Evolutionary conservation across 352 stramenopile species (phyloP).

Genomic region (Plasmopara muralis): DNA sequence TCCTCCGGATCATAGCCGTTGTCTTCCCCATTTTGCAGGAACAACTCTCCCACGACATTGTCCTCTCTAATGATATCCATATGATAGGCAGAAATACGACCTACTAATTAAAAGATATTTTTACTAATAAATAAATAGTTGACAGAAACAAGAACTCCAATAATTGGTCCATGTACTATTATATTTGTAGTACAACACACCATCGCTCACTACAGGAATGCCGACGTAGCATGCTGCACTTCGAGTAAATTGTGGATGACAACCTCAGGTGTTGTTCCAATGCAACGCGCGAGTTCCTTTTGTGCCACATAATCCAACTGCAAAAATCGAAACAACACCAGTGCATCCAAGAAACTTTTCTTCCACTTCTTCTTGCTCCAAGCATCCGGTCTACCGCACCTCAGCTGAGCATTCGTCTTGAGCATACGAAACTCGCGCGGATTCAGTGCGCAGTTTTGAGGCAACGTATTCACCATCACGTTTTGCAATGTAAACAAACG

Average conservation of each 20-base stretch:
- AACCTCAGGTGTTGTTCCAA: conserved; percentile 84
- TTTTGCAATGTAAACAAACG: conserved; percentile 85
- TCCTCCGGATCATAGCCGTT: conserved; percentile 35
- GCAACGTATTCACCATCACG: conserved; percentile 86
- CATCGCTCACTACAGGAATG: conserved; percentile 34
- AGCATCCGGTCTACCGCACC: conserved; percentile 57
- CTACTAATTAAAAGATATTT: too few relatives aligned
- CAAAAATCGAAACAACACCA: conserved; percentile 77
- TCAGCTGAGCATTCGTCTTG: conserved; percentile 56
- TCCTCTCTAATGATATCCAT: conserved; percentile 14
- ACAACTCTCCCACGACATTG: conserved; percentile 33
- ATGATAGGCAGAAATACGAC: not conserved
- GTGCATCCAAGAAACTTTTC: conserved; percentile 79
- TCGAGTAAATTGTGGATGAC: conserved; percentile 86
- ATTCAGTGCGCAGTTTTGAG: conserved; percentile 81
- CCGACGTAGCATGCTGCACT: conserved; percentile 62
- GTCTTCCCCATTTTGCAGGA: conserved; percentile 36
- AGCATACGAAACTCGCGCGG: conserved; percentile 78
- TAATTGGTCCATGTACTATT: too few relatives aligned
- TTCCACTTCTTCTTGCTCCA: conserved; percentile 88
- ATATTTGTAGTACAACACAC: too few relatives aligned
- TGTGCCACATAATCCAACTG: conserved; percentile 82
- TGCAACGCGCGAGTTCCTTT: conserved; percentile 82
- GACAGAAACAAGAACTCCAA: too few relatives aligned
- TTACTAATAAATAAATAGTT: too few relatives aligned